These are phyloP conservation scores for Domatiomyces catenatus DNA, from an alignment of 2,329 filamentous ascomycete species.

Conservation along the genomic window DNA sequence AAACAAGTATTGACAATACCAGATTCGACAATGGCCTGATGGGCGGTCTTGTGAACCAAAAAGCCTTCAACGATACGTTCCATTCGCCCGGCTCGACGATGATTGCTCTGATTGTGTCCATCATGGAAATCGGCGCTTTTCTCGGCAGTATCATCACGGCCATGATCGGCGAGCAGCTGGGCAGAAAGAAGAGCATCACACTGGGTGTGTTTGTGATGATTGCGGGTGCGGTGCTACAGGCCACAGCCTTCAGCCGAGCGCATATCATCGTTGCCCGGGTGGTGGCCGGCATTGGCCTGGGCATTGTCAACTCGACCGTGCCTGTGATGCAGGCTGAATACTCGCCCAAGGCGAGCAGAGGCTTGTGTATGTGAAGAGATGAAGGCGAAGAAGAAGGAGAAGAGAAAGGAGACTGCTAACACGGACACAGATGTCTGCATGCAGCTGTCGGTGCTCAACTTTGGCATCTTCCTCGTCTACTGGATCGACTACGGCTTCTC, in stretches of 20 bases:
- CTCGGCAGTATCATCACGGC: conserved; percentile 26
- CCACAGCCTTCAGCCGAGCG: conserved; percentile 28
- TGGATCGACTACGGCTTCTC: conserved; percentile 34
- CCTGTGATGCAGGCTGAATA: conserved; percentile 33
- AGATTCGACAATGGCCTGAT: conserved; percentile 30
- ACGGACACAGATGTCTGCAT: conserved; percentile 30
- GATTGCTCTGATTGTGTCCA: conserved; percentile 27
- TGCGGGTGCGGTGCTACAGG: conserved; percentile 32
- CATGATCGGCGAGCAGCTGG: conserved; percentile 31
- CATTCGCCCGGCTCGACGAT: conserved; percentile 26
- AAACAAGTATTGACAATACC: neutral
- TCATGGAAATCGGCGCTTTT: conserved; percentile 31
- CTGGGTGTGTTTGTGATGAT: conserved; percentile 31
- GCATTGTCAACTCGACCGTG: conserved; percentile 32
- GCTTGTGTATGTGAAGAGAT: conserved; percentile 10
- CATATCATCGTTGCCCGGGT: conserved; percentile 34
- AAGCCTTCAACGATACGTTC: conserved; percentile 22
- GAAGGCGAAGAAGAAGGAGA: too few relatives aligned
- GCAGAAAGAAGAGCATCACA: conserved; percentile 30
- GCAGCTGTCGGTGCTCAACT: conserved; percentile 34
- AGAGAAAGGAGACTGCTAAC: too few relatives aligned
- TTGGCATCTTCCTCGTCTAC: conserved; percentile 32
- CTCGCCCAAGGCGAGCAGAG: conserved; percentile 26
- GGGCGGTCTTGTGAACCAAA: conserved; percentile 23
- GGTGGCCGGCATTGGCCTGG: conserved; percentile 34